Conservation (phyloP, 2,329 filamentous ascomycete species). For the Aspergillus sp. region DNA sequence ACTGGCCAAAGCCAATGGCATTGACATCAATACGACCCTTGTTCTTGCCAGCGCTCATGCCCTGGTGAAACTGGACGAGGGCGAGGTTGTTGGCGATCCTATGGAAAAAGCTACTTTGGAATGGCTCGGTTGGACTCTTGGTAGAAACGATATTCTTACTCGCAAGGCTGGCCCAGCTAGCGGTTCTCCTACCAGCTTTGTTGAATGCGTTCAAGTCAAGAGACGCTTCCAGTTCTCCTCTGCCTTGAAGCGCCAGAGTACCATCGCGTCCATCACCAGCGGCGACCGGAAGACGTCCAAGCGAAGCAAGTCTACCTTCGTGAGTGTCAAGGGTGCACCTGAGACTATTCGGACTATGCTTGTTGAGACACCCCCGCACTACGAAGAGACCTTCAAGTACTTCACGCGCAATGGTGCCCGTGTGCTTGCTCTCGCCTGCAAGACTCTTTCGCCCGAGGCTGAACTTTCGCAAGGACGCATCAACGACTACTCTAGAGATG, state of each 20-base stretch:
- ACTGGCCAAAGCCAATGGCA: constrained; percentile 63
- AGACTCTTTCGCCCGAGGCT: constrained; percentile 72
- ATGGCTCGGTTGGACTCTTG: constrained; percentile 88
- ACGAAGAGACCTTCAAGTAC: constrained; percentile 97
- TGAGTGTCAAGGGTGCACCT: constrained; percentile 91
- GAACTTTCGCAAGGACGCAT: constrained; percentile 79
- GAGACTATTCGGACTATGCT: constrained; percentile 97
- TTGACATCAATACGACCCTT: constrained; percentile 75
- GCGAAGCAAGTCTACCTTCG: constrained; percentile 79
- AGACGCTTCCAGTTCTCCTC: constrained; percentile 98
- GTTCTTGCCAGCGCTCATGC: constrained; percentile 94
- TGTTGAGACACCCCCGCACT: constrained; percentile 70
- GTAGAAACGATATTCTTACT: constrained; percentile 75
- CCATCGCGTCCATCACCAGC: constrained; percentile 73
- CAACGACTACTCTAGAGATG: constrained; percentile 89
- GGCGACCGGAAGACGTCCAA: constrained; percentile 65
- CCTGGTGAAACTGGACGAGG: constrained; percentile 91
- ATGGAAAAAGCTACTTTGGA: constrained; percentile 96
- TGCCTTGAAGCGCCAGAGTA: constrained; percentile 89
- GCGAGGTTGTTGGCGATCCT: constrained; percentile 92
- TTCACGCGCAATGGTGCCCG: constrained; percentile 93
- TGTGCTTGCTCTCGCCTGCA: constrained; percentile 89
- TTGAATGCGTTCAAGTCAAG: constrained; percentile 84
- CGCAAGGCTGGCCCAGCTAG: constrained; percentile 48
- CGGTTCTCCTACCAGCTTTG: constrained; percentile 34